These are phyloP conservation scores for Cucurbita moschata DNA, from an alignment of 306 rosid genomes.

Conservation along the genomic window DNA sequence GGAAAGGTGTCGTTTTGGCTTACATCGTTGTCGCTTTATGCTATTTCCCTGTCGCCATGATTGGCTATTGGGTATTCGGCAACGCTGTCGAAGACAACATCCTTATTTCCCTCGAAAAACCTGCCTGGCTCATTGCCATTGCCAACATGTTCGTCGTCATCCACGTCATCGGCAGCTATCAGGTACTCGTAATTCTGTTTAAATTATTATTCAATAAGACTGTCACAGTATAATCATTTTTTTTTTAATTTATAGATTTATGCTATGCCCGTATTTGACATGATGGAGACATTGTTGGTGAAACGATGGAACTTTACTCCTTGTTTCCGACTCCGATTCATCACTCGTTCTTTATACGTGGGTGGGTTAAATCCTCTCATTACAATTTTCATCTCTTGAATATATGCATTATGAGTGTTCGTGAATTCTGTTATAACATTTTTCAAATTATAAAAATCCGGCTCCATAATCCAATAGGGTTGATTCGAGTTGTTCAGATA, in stretches of 20 bases:
- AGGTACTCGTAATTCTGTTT: not conserved
- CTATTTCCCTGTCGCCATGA: conserved; percentile 60
- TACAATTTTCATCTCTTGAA: no score
- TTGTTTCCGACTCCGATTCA: conserved; percentile 35
- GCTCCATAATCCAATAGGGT: no score
- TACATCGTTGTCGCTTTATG: conserved; percentile 62
- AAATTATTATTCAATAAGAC: no score
- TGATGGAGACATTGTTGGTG: conserved; percentile 59
- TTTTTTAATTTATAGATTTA: conserved; percentile 14
- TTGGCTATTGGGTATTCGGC: conserved; percentile 54
- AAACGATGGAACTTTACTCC: conserved; percentile 30
- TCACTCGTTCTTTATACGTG: conserved; percentile 35
- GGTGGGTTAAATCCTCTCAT: conserved; percentile 22
- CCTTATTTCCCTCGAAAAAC: conserved; percentile 30
- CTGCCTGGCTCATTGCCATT: conserved; percentile 54
- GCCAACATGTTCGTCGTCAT: conserved; percentile 62
- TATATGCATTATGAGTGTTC: no score
- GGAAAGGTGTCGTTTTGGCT: conserved; percentile 64
- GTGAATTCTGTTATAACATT: no score
- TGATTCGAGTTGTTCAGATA: no score
- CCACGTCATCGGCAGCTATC: conserved; percentile 82
- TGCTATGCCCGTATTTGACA: conserved; percentile 78
- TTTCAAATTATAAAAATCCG: no score
- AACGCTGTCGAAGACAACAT: conserved; percentile 33
- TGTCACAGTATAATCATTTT: no score